phyloP scores from a whole-genome alignment of 371 early-diverging fungal genomes.

The Dinochytrium kinnereticum region DNA sequence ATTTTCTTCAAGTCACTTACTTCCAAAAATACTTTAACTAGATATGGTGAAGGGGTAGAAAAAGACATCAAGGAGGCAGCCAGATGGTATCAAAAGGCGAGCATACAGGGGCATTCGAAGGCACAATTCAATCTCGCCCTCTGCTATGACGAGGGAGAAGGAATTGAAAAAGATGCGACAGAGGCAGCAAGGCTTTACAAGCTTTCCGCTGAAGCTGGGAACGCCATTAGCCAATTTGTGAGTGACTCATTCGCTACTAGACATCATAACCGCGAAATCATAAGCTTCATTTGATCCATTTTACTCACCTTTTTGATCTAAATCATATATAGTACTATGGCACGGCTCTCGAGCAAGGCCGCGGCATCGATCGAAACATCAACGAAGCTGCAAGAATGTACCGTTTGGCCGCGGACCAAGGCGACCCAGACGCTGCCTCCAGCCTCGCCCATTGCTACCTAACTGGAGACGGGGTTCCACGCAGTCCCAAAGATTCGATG shows the following conservation, averaged over 20 bases:
- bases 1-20: background rate
- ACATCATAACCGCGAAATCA: no score
- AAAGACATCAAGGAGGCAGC: constrained; percentile 11
- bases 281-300: background rate
- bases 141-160: constrained; percentile 28
- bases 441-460: constrained; percentile 12
- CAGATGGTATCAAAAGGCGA: constrained; percentile 35
- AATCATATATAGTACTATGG: constrained; percentile 4
- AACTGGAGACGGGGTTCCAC: background rate
- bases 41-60: constrained; percentile 15
- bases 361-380: background rate
- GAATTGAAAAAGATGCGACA: constrained; percentile 24
- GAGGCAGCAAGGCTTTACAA: constrained; percentile 23
- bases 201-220: constrained; percentile 14
- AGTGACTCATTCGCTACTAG: background rate
- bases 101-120: constrained; percentile 17
- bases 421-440: constrained; percentile 11
- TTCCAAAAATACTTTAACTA: no score
- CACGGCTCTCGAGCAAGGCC: constrained; percentile 6
- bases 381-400: constrained; percentile 6
- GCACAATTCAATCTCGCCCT: constrained; percentile 30
- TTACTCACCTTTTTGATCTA: background rate
- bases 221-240: constrained; percentile 14
- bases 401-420: constrained; percentile 8
- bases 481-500: background rate